Evolutionary conservation across 2,329 filamentous ascomycete species (phyloP).

Genomic region (Amylocarpus encephaloides): DNA sequence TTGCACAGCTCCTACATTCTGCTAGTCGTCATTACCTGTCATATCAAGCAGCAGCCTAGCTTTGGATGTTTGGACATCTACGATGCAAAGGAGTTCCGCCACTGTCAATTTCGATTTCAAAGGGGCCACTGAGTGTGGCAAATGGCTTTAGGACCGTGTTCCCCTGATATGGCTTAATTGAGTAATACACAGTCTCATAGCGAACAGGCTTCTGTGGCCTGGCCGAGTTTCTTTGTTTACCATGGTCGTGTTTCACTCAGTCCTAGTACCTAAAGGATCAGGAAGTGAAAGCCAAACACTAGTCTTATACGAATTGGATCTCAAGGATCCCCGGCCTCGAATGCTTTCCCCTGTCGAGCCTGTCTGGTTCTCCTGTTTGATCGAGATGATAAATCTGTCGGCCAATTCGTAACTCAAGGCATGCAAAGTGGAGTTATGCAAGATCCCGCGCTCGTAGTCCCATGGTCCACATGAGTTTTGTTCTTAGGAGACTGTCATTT

Average conservation of each 20-base stretch:
- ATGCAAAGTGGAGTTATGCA: too few species aligned
- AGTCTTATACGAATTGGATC: too few species aligned
- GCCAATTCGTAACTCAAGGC: too few species aligned
- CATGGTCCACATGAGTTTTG: too few species aligned
- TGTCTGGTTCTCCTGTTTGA: too few species aligned
- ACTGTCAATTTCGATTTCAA: background rate
- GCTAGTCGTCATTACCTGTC: constrained; percentile 21
- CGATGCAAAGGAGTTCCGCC: background rate
- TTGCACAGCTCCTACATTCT: constrained; percentile 20
- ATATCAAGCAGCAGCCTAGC: constrained; percentile 14
- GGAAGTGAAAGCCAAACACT: too few species aligned
- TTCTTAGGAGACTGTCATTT: too few species aligned
- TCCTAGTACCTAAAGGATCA: background rate
- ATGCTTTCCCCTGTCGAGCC: too few species aligned
- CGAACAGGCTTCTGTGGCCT: constrained; percentile 1
- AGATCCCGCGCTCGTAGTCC: too few species aligned
- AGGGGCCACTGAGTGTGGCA: constrained; percentile 14
- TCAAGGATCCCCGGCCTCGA: too few species aligned
- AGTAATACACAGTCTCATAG: constrained; percentile 3
- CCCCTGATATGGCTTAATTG: background rate
- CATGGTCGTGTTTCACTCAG: constrained; percentile 17
- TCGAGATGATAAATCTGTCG: too few species aligned
- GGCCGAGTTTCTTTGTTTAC: constrained; percentile 19
- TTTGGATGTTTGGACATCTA: constrained; percentile 5
- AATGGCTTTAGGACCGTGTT: constrained; percentile 7